Conservation (phyloP, 345 rosid genomes). For the Microthlaspi erraticum region DNA sequence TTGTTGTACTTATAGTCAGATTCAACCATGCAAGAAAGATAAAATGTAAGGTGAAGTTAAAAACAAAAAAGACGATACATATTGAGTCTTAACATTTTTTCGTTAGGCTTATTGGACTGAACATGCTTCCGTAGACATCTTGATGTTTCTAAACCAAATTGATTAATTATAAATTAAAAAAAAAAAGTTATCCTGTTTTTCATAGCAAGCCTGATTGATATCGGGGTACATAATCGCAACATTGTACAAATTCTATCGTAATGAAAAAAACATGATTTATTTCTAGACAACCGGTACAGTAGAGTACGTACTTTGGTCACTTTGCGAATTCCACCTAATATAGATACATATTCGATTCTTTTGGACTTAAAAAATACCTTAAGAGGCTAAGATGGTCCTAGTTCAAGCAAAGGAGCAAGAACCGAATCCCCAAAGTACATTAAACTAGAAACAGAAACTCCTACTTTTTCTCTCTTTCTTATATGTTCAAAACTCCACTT, state of each 20-base stretch:
- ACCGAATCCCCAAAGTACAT: slow-evolving; percentile 37
- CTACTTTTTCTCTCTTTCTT: not conserved
- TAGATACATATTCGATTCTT: slow-evolving; percentile 19
- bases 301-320: not conserved
- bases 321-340: slow-evolving; percentile 16
- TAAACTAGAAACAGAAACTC: slow-evolving; percentile 2
- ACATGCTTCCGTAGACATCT: not conserved
- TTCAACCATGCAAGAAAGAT: not conserved
- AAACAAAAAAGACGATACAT: not conserved
- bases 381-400: slow-evolving; percentile 16
- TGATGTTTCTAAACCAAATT: not conserved
- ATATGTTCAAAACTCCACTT: slow-evolving; percentile 1
- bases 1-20: not conserved
- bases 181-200: no score
- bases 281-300: not conserved
- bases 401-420: slow-evolving; percentile 31
- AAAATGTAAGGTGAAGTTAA: not conserved
- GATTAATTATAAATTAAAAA: no score
- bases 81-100: no score
- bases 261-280: slow-evolving; percentile 3
- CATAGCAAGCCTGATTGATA: no score
- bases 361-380: slow-evolving; percentile 23
- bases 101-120: not conserved
- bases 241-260: not conserved
- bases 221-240: not conserved